Percentiles rank a stretch among this genome's conserved stretches.
Conservation (phyloP, 305 asterid genomes). For the Lippia alba region DNA sequence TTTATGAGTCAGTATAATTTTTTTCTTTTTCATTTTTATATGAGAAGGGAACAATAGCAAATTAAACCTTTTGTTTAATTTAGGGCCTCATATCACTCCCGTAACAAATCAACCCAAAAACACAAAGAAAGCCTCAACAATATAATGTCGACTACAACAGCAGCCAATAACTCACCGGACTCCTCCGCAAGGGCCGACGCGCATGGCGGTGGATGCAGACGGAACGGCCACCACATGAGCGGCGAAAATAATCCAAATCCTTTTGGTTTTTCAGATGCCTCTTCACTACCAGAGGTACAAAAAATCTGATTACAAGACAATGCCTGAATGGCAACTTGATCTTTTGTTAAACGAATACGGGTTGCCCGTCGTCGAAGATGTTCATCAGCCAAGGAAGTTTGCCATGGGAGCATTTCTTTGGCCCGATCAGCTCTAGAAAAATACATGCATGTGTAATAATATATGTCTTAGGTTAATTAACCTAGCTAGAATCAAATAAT, state of each 20-base stretch:
- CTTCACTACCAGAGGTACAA: slow-evolving; percentile 61
- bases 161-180: slow-evolving; percentile 1
- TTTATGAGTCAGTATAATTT: no score
- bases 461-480: neutral
- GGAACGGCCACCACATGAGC: slow-evolving; percentile 24
- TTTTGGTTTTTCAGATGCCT: slow-evolving; percentile 56
- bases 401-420: slow-evolving; percentile 71
- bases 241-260: neutral
- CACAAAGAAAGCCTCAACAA: neutral
- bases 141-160: slow-evolving; percentile 24
- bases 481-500: neutral
- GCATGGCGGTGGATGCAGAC: slow-evolving; percentile 27
- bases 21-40: no score
- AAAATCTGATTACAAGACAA: slow-evolving; percentile 53
- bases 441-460: no score
- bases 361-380: slow-evolving; percentile 46
- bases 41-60: no score
- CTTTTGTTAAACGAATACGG: slow-evolving; percentile 52
- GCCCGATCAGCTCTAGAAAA: slow-evolving; percentile 41
- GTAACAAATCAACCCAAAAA: no score
- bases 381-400: slow-evolving; percentile 50
- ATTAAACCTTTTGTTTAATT: no score
- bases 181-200: slow-evolving; percentile 29
- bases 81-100: neutral
- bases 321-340: slow-evolving; percentile 62